Evolutionary conservation across 495 filamentous ascomycete species (phyloP), one percentile per base, ranked within the genome.

Genomic region (Lophiotrema nucula): DNA sequence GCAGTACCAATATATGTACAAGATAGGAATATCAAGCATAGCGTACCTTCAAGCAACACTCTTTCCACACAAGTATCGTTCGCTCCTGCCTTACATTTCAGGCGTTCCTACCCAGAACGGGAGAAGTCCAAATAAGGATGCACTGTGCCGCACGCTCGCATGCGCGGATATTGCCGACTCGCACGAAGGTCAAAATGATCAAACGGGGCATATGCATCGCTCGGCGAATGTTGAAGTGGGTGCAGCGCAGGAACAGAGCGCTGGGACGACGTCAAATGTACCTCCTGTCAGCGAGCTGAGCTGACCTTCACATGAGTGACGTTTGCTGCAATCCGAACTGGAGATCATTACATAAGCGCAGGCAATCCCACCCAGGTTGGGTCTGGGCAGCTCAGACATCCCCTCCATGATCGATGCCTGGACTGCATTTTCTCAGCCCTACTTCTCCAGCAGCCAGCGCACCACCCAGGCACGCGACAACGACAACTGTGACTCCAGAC

Each of bases 381-480:
- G 18, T 47, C n/a, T n/a, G n/a, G n/a, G n/a, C n/a, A n/a, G n/a
- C n/a, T n/a, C n/a, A n/a, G n/a, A n/a, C n/a, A n/a, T n/a, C n/a
- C n/a, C n/a, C n/a, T n/a, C n/a, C n/a, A n/a, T 8, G 31, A 15
- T 35, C 15, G 31, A 35, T 15, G 31, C 31, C 31, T 35, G 31
- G 31, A 35, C 8, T 15, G n/a, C n/a, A n/a, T 43, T 54, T 54
- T 43, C 43, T 54, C 57, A 60, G 57, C 57, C 57, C 57, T 60
- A 60, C 57, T 43, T 12, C 38, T 42, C 23, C 24, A 49, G 35
- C 33, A 39, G 12, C 19, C 49, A 54, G 23, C 57, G 23, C 57
- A 43, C 28, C 31, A 24, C 26, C 15, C 21, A 16, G 15, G 49
- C 57, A 54, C 57, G 44, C 57, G 50, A 60, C 57, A 44, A 23